Evolutionary conservation across 345 rosid species (phyloP).

Genomic region (Viola odorata): DNA sequence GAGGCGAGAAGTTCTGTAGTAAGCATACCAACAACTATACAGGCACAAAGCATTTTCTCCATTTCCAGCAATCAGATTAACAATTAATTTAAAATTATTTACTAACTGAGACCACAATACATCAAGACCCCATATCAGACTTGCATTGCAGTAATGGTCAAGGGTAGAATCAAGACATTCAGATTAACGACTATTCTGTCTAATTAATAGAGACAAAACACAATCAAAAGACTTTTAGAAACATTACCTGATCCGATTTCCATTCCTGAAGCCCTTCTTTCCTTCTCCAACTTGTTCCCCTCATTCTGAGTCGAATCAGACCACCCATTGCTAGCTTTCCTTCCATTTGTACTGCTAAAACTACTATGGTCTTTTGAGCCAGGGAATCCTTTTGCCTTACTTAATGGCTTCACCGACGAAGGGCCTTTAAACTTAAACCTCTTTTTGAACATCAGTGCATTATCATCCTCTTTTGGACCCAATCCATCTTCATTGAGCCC

Average conservation of each 20-base stretch:
- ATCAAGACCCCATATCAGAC: neutral
- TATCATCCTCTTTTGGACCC: conserved; percentile 20
- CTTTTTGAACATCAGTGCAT: conserved; percentile 43
- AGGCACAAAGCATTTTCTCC: no score
- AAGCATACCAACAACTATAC: neutral
- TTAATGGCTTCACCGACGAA: conserved; percentile 14
- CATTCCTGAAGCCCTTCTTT: conserved; percentile 1
- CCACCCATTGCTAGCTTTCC: conserved; percentile 3
- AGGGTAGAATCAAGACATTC: neutral
- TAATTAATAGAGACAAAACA: neutral
- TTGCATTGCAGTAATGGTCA: neutral
- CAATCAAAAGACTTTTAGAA: conserved; percentile 5
- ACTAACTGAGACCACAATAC: neutral
- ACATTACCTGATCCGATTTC: conserved; percentile 40
- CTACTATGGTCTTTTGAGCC: conserved; percentile 15
- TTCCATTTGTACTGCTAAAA: neutral
- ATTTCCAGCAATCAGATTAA: no score
- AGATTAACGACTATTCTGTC: neutral
- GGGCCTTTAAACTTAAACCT: conserved; percentile 41
- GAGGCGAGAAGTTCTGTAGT: neutral
- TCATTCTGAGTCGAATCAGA: conserved; percentile 10
- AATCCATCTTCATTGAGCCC: conserved; percentile 2
- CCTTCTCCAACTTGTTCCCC: conserved; percentile 16
- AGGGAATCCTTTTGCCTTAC: conserved; percentile 45
- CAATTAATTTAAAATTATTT: neutral